These are phyloP conservation scores for Neurospora hispaniola DNA, from an alignment of 495 filamentous ascomycete species.

Conservation along the genomic window DNA sequence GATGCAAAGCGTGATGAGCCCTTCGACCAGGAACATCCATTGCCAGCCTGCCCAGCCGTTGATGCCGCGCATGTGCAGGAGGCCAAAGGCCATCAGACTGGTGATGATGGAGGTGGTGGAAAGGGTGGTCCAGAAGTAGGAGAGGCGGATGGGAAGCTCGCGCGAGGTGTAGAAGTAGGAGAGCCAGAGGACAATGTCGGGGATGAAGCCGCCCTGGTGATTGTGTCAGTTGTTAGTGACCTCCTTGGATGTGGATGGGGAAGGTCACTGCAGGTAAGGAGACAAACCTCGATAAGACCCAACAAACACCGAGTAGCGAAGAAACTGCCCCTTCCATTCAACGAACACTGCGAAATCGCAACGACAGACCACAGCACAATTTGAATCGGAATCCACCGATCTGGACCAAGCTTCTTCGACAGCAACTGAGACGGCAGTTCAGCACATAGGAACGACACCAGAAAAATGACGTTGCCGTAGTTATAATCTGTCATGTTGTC, in stretches of 20 bases:
- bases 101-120: constrained; percentile 42
- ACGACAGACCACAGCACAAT: constrained; percentile 69
- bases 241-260: background rate
- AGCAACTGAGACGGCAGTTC: constrained; percentile 69
- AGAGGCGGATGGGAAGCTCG: constrained; percentile 53
- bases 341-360: constrained; percentile 53
- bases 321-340: constrained; percentile 47
- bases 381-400: constrained; percentile 73
- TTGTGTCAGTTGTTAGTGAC: background rate
- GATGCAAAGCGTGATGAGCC: constrained; percentile 39
- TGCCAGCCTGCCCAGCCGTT: constrained; percentile 48
- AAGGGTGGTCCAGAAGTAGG: constrained; percentile 44
- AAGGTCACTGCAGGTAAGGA: background rate
- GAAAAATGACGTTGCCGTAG: constrained; percentile 64
- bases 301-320: constrained; percentile 51
- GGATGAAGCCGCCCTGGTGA: constrained; percentile 49
- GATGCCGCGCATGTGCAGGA: constrained; percentile 42
- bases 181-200: constrained; percentile 47
- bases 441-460: constrained; percentile 52
- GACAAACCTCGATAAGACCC: constrained; percentile 47
- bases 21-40: constrained; percentile 49
- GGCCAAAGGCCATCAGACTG: constrained; percentile 40
- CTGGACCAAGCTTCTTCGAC: constrained; percentile 63
- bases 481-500: constrained; percentile 46
- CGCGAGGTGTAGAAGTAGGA: constrained; percentile 62